Conservation (phyloP, 306 rosid species). For the Acacia melanoxylon region DNA sequence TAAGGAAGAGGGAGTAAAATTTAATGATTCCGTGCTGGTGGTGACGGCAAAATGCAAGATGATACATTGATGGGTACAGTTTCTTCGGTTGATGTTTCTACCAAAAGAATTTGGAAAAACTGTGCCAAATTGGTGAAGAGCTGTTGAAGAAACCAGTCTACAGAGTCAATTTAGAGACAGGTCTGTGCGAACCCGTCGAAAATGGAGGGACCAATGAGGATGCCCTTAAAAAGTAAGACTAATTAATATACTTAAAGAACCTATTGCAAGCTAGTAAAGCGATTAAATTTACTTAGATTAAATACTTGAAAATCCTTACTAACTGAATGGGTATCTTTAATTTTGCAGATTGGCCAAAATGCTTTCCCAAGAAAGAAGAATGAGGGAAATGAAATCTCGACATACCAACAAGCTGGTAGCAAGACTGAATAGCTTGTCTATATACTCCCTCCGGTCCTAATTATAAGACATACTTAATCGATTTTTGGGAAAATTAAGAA, state of each 20-base stretch:
- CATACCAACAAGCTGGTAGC: constrained; percentile 32
- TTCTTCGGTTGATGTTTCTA: constrained; percentile 44
- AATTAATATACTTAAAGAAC: neutral
- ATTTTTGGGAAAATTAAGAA: no score
- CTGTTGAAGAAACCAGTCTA: constrained; percentile 44
- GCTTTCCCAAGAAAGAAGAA: constrained; percentile 59
- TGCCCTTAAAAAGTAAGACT: constrained; percentile 42
- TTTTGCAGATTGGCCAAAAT: constrained; percentile 54
- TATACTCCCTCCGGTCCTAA: no score
- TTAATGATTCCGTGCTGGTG: neutral
- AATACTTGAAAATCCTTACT: neutral
- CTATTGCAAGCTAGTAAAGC: neutral
- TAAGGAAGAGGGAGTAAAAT: no score
- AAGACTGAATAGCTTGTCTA: neutral
- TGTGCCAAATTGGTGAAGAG: constrained; percentile 31
- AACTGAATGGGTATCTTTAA: neutral
- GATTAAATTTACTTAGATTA: neutral
- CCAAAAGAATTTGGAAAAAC: constrained; percentile 36
- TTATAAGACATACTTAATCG: no score
- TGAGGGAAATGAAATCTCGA: constrained; percentile 56
- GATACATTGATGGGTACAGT: constrained; percentile 40
- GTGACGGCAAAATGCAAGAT: constrained; percentile 35
- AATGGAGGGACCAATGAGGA: constrained; percentile 45
- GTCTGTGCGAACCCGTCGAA: constrained; percentile 21
- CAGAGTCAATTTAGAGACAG: constrained; percentile 47